phyloP scores from a whole-genome alignment of 768 basidiomycete genomes.

The Pisolithus tinctorius region DNA sequence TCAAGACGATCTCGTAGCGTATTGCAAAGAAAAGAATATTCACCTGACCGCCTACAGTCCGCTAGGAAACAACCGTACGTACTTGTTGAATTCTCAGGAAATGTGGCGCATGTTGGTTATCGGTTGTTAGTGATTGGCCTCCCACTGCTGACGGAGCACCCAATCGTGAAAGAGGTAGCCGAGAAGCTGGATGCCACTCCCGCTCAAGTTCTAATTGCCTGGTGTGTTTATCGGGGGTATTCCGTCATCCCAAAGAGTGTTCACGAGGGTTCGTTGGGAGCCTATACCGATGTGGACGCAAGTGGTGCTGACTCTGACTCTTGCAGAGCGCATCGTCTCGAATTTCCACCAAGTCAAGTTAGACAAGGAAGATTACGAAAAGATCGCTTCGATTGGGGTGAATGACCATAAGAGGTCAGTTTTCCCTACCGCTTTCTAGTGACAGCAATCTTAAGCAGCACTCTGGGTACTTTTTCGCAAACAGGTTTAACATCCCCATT shows the following conservation, averaged over 20 bases:
- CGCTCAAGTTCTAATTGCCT: conserved; percentile 80
- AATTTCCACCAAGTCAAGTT: conserved; percentile 76
- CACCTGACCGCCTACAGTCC: conserved; percentile 69
- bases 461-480: neutral
- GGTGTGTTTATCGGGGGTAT: conserved; percentile 69
- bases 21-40: conserved; percentile 63
- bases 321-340: conserved; percentile 52
- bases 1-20: conserved; percentile 66
- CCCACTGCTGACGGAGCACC: conserved; percentile 63
- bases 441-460: neutral
- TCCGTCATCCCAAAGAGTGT: conserved; percentile 85
- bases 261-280: conserved; percentile 37
- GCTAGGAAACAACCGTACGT: conserved; percentile 72
- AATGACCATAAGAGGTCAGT: conserved; percentile 31
- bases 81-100: neutral
- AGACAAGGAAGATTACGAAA: conserved; percentile 59
- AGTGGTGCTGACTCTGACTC: neutral
- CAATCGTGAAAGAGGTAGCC: conserved; percentile 56
- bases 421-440: neutral
- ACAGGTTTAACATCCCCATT: conserved; percentile 52
- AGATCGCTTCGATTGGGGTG: conserved; percentile 33
- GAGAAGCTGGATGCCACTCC: conserved; percentile 55
- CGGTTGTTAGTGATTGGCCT: conserved; percentile 43
- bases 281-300: neutral
- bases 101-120: neutral